Base-by-base conservation (phyloP, 768 basidiomycete species). In the Kwoniella botswanensis region DNA sequence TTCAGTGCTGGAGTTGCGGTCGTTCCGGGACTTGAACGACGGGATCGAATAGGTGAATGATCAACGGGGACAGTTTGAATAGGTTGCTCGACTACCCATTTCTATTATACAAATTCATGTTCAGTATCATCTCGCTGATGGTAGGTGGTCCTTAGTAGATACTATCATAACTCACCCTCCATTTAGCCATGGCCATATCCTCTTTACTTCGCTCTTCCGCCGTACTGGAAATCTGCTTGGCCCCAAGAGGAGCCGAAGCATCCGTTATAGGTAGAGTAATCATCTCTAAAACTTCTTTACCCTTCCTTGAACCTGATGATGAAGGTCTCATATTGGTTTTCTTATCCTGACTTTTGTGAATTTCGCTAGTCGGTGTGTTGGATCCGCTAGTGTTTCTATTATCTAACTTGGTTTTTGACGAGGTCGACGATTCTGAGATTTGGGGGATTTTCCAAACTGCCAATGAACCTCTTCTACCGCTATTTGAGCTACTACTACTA, bases 81-180 rank as follows among this genome's bases (percentile, higher is more conserved):
- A 12, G 75, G 73, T 59, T 79, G 70, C 17, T 76, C 78, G 9
- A 76, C 65, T 18, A 74, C 69, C 78, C 78, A 79, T 79, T 79
- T 74, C 78, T 79, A 52, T 41, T 10, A 18, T 3, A 22, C 7
- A n/a, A 2, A 15, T 41, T 2, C 0, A 61, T 54, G 17, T 22
- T 59, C n/a, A 42, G 21, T 17, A 46, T 9, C 29, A 4, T 18
- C 13, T n/a, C 11, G 22, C 42, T 35, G 4, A 35, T 35, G 6
- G 6, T 35, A 35, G 6, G 22, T 13, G 26, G 58, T 17, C 12
- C 0, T 35, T 6, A 17, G n/a, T 35, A 6, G 21, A n/a, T 17
- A 6, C 53, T 7, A 35, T 35, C 35, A 35, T 35, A 7, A 75
- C 78, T 70, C 67, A 79, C 78, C 65, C 78, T 43, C 78, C 78